A percentile compares a stretch with the other conserved stretches of the same genome.
phyloP scores from a whole-genome alignment of 192 early-diverging fungal genomes.

The Lunasporangiospora selenospora region DNA sequence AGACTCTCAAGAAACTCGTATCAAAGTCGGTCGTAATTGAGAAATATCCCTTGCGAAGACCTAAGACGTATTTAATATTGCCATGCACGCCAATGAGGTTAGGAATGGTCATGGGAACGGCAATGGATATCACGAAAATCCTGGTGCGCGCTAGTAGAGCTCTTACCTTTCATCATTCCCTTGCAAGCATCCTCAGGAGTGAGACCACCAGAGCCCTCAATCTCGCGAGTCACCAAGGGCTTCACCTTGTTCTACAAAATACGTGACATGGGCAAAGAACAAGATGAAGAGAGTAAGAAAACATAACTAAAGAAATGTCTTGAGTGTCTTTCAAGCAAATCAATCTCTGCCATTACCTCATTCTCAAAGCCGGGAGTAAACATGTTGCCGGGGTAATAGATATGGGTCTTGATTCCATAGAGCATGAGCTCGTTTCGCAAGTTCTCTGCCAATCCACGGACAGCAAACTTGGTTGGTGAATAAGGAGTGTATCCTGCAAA shows the following conservation, averaged over 20 bases:
- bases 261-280: neutral
- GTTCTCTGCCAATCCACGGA: slow-evolving; percentile 75
- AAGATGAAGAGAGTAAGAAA: neutral
- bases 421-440: slow-evolving; percentile 69
- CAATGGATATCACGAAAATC: neutral
- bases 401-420: slow-evolving; percentile 70
- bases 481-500: slow-evolving; percentile 75
- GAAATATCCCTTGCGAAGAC: slow-evolving; percentile 34
- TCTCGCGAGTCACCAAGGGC: slow-evolving; percentile 69
- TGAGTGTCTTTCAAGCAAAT: too few species aligned
- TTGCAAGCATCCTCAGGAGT: slow-evolving; percentile 67
- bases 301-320: neutral
- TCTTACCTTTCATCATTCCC: slow-evolving; percentile 52
- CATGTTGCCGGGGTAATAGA: slow-evolving; percentile 77
- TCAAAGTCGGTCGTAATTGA: slow-evolving; percentile 43
- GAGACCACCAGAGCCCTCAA: slow-evolving; percentile 69
- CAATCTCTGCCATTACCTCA: slow-evolving; percentile 55
- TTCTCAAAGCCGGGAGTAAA: slow-evolving; percentile 71
- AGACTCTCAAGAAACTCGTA: slow-evolving; percentile 30
- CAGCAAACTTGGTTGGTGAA: slow-evolving; percentile 73
- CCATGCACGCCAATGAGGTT: neutral
- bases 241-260: slow-evolving; percentile 71
- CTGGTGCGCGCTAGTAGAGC: neutral
- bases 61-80: too few species aligned
- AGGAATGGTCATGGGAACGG: neutral